These are phyloP conservation scores for Lepiota brunneoincarnata DNA, from an alignment of 768 basidiomycete genomes.

Conservation along the genomic window DNA sequence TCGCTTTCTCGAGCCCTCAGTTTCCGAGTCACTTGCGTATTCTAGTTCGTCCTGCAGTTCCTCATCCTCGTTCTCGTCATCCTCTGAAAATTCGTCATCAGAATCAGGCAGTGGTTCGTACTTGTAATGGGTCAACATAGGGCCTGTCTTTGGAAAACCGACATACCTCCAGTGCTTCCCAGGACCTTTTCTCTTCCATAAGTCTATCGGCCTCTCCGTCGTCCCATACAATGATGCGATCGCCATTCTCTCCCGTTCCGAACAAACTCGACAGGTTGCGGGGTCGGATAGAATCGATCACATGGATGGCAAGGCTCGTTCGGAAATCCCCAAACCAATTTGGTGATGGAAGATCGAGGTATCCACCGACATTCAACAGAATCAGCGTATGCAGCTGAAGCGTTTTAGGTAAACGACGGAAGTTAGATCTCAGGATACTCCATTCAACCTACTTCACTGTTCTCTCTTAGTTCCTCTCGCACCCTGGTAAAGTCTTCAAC, in stretches of 20 bases:
- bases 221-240: constrained; percentile 88
- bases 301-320: constrained; percentile 69
- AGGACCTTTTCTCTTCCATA: constrained; percentile 72
- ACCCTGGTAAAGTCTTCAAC: constrained; percentile 70
- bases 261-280: constrained; percentile 88
- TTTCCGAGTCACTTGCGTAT: constrained; percentile 38
- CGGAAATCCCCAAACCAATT: constrained; percentile 78
- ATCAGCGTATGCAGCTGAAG: constrained; percentile 82
- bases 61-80: constrained; percentile 46
- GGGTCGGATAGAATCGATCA: constrained; percentile 93
- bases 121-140: constrained; percentile 33
- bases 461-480: constrained; percentile 61
- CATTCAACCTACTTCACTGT: constrained; percentile 53
- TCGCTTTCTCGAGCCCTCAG: constrained; percentile 39
- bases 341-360: constrained; percentile 74
- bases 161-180: constrained; percentile 79
- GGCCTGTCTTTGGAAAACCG: not conserved
- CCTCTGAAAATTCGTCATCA: constrained; percentile 56
- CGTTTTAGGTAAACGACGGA: constrained; percentile 2
- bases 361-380: constrained; percentile 88
- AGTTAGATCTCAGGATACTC: not conserved
- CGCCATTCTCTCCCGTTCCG: constrained; percentile 59
- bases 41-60: constrained; percentile 44
- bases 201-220: constrained; percentile 78
- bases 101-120: constrained; percentile 77